Percentiles rank a stretch among this genome's conserved stretches.
Conservation (phyloP, 352 stramenopile genomes). For the Pythium myriotylum region DNA sequence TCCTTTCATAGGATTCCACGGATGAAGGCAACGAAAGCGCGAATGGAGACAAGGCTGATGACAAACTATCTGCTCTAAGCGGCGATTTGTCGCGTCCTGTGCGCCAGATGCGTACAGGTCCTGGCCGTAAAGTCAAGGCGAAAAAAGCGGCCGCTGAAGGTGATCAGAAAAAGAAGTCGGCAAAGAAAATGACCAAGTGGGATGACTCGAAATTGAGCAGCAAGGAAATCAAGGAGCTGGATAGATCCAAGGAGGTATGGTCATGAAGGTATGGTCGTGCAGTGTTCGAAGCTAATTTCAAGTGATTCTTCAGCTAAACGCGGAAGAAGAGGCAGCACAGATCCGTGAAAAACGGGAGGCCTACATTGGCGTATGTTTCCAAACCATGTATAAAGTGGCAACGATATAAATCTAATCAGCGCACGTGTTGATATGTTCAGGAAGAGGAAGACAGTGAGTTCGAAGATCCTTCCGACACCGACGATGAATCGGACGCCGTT, state of each 20-base stretch:
- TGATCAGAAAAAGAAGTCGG: constrained; percentile 57
- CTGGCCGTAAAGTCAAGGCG: constrained; percentile 57
- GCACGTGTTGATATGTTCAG: constrained; percentile 27
- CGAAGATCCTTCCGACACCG: constrained; percentile 65
- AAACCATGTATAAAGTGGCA: background rate
- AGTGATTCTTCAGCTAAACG: constrained; percentile 43
- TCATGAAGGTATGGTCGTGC: background rate
- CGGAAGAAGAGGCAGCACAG: constrained; percentile 71
- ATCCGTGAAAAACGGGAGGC: constrained; percentile 72
- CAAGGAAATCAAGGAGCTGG: constrained; percentile 76
- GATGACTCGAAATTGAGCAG: constrained; percentile 86
- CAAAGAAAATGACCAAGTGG: constrained; percentile 87
- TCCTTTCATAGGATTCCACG: constrained; percentile 43
- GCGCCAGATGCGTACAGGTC: constrained; percentile 70
- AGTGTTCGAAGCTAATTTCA: background rate
- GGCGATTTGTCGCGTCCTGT: constrained; percentile 45
- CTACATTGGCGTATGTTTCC: constrained; percentile 76
- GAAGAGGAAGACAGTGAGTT: constrained; percentile 70
- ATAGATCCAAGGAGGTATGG: constrained; percentile 65
- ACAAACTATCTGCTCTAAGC: constrained; percentile 63
- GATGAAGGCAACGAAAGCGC: constrained; percentile 65
- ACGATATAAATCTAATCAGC: background rate
- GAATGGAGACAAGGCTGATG: constrained; percentile 49
- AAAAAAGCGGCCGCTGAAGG: constrained; percentile 42
- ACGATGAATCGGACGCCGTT: constrained; percentile 59